Base-by-base conservation (phyloP, 2,329 filamentous ascomycete species). In the Epichloe aotearoae region DNA sequence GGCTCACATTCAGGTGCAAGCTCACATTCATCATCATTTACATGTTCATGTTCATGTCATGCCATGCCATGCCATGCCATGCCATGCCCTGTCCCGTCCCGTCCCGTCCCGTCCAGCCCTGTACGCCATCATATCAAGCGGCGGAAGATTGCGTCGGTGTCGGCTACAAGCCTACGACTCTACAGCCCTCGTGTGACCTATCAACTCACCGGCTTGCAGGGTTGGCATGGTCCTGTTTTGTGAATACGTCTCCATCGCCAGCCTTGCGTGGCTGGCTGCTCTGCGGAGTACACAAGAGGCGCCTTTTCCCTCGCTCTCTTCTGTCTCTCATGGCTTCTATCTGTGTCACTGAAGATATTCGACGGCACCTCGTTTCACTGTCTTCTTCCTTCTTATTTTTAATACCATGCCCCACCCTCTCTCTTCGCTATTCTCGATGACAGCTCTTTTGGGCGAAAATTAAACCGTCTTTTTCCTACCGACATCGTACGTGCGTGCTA, bases 201-300 rank as follows among this genome's bases (percentile, higher is more conserved):
- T 49, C 15, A 50, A 53, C 49, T 48, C 52, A 45, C 46, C 52
- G 44, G 41, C 48, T 36, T 45, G 44, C 48, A 53, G 47, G 43
- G 47, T 50, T 43, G 39, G 40, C 39, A 47, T 53, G 34, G 43
- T 46, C 26, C 15, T 26, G 17, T 40, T 19, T 12, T 34, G 41
- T 34, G 17, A 44, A 14, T 14, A 17, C 14, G 38, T 43, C 10
- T 17, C 40, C 45, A 11, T 47, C n/a, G 33, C 47, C 37, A 47
- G 51, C 47, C 43, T 49, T 33, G 26, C 46, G 36, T 49, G 40
- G 34, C 47, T 49, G 47, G 40, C 42, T 49, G 33, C 26, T 42
- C 39, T 36, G 26, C 17, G 14, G 30, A 49, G 14, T 14, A 46
- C 20, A 19, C 46, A 20, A 40, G 34, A 26, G 30, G 41, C 26